phyloP scores from a whole-genome alignment of 345 rosid genomes.

The Citrus cavaleriei region DNA sequence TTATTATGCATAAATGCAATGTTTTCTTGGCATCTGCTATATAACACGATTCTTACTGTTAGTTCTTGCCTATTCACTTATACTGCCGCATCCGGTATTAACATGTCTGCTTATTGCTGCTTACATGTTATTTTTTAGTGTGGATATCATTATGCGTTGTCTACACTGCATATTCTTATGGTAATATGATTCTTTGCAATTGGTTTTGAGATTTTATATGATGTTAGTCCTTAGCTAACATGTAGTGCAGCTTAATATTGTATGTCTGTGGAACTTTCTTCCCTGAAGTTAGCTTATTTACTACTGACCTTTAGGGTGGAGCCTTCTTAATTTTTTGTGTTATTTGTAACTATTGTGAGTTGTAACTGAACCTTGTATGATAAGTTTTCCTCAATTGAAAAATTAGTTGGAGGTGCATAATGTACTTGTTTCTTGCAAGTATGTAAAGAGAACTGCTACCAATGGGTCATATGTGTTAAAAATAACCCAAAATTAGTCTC shows the following conservation, averaged over 20 bases:
- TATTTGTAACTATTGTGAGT: conserved; percentile 21
- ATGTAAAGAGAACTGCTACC: not conserved
- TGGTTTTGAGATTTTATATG: not conserved
- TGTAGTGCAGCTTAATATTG: not conserved
- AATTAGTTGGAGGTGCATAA: not conserved
- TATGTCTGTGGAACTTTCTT: not conserved
- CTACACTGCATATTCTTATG: not conserved
- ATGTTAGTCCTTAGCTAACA: not conserved
- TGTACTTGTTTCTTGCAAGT: not conserved
- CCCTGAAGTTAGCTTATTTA: not conserved
- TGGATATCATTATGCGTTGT: not conserved
- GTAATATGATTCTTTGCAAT: not conserved
- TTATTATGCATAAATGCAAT: not conserved
- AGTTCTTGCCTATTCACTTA: not conserved
- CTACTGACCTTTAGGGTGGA: conserved; percentile 4
- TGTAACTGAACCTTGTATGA: conserved; percentile 18
- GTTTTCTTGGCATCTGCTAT: not conserved
- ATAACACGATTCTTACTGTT: not conserved
- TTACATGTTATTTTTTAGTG: not conserved
- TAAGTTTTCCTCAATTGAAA: conserved; percentile 3
- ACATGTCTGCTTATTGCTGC: not conserved
- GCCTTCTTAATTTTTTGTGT: conserved; percentile 7
- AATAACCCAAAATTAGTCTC: not conserved
- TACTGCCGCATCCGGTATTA: not conserved
- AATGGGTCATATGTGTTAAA: not conserved